Base-by-base conservation (phyloP, 2,329 filamentous ascomycete genomes). In the Paraconiothyrium brasiliense region DNA sequence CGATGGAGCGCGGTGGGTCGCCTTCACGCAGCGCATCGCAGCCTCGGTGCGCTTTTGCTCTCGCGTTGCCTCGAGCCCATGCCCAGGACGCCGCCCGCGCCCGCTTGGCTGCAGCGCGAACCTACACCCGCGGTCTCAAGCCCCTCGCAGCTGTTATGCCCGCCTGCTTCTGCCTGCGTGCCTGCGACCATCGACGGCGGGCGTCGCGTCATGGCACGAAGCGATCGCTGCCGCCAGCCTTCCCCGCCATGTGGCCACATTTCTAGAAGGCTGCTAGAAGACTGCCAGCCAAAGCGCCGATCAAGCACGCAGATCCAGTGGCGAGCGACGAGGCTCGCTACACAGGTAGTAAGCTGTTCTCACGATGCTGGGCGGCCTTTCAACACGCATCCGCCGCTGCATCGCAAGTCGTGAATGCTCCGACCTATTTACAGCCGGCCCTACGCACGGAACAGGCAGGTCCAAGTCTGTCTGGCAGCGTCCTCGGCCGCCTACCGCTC, bases 401-500 rank as follows among this genome's bases (percentile, higher is more conserved):
- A 11, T 39, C 11, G 35, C 37, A 41, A 7, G 16, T 41, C 39
- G 2, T n/a, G 39, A 41, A 24, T 11, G 27, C 10, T 27, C 44
- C 44, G 44, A 30, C 22, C 44, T 47, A 11, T 27, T 47, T 16
- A 47, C 11, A 47, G 44, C 39, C 62, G 57, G 55, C 20, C 49
- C n/a, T 16, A 62, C 52, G 30, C 49, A 16, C 54, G 50, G 30
- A 32, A 48, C 44, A 32, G 41, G 54, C 56, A 51, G 46, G 46
- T 27, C n/a, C 2, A 27, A 30, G n/a, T 16, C 11, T 6, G 37
- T 39, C 37, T 22, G 2, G 43, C 43, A 24, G 37, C 13, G 11
- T 41, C 4, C 37, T 41, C 37, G 13, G 4, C 43, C 43, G 43
- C 43, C 16, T n/a, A 16, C 44, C 44, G 44, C 44, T 20, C 7